phyloP scores from a whole-genome alignment of 495 filamentous ascomycete genomes.

The Penicillium atrosanguineum region DNA sequence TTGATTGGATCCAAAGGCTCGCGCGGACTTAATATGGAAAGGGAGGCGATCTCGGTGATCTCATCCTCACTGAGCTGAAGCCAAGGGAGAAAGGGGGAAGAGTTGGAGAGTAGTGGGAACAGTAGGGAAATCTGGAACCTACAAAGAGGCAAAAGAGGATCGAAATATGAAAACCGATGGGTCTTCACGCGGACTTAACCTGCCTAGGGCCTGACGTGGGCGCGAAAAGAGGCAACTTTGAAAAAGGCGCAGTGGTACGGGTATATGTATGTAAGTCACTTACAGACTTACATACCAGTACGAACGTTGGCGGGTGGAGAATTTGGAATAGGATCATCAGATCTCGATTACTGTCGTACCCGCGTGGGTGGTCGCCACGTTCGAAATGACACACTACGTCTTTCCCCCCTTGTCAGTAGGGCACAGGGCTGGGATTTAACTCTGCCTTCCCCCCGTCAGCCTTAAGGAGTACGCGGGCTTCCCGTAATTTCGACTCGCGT shows the following conservation, averaged over 20 bases:
- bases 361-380: constrained; percentile 9
- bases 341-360: constrained; percentile 4
- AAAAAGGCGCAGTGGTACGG: constrained; percentile 4
- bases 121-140: constrained; percentile 9
- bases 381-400: constrained; percentile 1
- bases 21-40: constrained; percentile 4
- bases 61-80: constrained; percentile 23
- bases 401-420: not conserved
- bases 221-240: constrained; percentile 7
- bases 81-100: constrained; percentile 10
- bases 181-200: constrained; percentile 20
- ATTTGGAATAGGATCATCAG: constrained; percentile 4
- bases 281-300: constrained; percentile 14
- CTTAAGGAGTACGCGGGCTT: constrained; percentile 7
- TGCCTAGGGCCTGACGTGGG: constrained; percentile 15
- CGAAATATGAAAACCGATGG: constrained; percentile 14
- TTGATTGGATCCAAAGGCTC: constrained; percentile 17
- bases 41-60: constrained; percentile 22
- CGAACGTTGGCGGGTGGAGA: not conserved
- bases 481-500: constrained; percentile 9
- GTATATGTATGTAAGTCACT: constrained; percentile 12
- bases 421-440: constrained; percentile 7
- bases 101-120: not conserved
- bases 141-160: constrained; percentile 18
- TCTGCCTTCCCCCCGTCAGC: constrained; percentile 2